Percentiles rank a stretch among this genome's conserved stretches.
phyloP scores from a whole-genome alignment of 2,329 filamentous ascomycete genomes.

The Dothidotthia symphoricarpi region DNA sequence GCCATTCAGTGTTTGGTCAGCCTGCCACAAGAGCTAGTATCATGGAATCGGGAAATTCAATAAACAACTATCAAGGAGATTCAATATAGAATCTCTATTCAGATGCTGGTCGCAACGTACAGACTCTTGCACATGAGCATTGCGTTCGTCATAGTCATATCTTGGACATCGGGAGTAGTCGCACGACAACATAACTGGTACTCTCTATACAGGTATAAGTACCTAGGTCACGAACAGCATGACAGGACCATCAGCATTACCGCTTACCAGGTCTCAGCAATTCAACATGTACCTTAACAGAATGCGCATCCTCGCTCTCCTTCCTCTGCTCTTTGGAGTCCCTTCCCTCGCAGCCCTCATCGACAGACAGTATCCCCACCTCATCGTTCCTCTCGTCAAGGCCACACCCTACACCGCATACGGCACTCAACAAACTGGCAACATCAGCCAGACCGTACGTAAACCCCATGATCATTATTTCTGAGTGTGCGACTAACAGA shows the following conservation, averaged over 20 bases:
- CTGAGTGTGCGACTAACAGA: not conserved
- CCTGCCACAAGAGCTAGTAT: too few relatives aligned
- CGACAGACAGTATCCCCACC: slow-evolving; percentile 29
- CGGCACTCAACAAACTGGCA: slow-evolving; percentile 23
- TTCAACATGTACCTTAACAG: slow-evolving; percentile 2
- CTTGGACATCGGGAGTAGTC: not conserved
- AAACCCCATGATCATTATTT: too few relatives aligned
- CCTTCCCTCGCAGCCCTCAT: slow-evolving; percentile 13
- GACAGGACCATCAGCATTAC: not conserved
- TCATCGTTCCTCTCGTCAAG: slow-evolving; percentile 35
- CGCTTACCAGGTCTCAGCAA: not conserved
- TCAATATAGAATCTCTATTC: too few relatives aligned
- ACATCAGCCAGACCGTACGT: slow-evolving; percentile 21
- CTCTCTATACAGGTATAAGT: slow-evolving; percentile 8
- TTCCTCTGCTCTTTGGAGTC: slow-evolving; percentile 18
- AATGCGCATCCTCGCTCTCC: slow-evolving; percentile 25
- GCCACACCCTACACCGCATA: slow-evolving; percentile 18
- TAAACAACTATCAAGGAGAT: too few relatives aligned
- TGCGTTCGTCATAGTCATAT: slow-evolving; percentile 1
- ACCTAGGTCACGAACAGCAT: not conserved
- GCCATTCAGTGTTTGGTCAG: too few relatives aligned
- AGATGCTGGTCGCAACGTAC: slow-evolving; percentile 8
- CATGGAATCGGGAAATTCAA: too few relatives aligned
- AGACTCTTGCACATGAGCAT: slow-evolving; percentile 10
- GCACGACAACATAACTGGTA: not conserved